phyloP scores from a whole-genome alignment of 2,329 filamentous ascomycete genomes.

The Sporothrix luriei region DNA sequence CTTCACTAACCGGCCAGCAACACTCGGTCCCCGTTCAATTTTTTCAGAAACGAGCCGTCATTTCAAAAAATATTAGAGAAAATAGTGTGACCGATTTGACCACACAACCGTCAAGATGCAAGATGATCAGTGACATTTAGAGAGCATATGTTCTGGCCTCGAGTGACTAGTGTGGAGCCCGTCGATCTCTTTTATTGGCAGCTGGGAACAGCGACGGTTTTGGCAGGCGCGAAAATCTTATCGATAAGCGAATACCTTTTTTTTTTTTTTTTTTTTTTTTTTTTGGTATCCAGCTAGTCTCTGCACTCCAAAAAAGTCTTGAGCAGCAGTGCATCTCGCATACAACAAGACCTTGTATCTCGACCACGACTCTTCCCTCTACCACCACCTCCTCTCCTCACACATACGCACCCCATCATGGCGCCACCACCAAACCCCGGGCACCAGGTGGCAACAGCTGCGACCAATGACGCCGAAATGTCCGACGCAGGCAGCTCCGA shows the following conservation, averaged over 20 bases:
- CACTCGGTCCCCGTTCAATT: too few species aligned
- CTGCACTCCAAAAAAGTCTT: constrained; percentile 25
- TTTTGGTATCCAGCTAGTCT: constrained; percentile 26
- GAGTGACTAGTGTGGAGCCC: background rate
- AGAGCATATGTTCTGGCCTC: too few species aligned
- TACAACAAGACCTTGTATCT: background rate
- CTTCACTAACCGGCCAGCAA: too few species aligned
- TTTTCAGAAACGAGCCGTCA: too few species aligned
- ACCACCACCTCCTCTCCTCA: background rate
- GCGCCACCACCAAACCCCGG: constrained; percentile 1
- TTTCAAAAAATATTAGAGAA: too few species aligned
- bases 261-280: constrained; percentile 32
- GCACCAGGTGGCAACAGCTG: background rate
- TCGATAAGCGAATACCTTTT: constrained; percentile 31
- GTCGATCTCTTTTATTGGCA: background rate
- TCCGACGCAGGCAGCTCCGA: constrained; percentile 37
- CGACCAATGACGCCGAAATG: constrained; percentile 30
- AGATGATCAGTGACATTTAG: too few species aligned
- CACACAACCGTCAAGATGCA: too few species aligned
- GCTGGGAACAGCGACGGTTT: background rate
- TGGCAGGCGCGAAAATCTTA: constrained; percentile 21
- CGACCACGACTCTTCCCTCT: background rate
- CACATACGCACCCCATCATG: constrained; percentile 13
- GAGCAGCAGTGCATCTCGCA: background rate
- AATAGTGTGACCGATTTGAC: too few species aligned